phyloP scores from a whole-genome alignment of 2,329 filamentous ascomycete genomes.

The Xylariaceae sp. region DNA sequence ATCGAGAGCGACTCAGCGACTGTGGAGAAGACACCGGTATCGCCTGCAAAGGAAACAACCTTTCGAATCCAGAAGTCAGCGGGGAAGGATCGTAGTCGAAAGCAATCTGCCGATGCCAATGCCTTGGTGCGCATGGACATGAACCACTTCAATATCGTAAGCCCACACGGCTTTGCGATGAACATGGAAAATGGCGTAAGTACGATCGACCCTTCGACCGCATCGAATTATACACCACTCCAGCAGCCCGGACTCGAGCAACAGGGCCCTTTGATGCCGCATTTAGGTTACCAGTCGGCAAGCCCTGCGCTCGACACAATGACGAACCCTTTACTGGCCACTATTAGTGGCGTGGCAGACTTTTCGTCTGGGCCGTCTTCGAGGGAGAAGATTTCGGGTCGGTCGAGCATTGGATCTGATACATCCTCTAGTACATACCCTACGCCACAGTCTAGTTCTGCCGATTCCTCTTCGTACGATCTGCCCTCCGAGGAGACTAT shows the following conservation, averaged over 20 bases:
- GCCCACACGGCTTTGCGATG: constrained; percentile 12
- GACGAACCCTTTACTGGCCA: constrained; percentile 14
- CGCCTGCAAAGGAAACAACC: constrained; percentile 39
- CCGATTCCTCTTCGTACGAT: constrained; percentile 21
- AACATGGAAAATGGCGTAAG: constrained; percentile 14
- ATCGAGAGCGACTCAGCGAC: constrained; percentile 26
- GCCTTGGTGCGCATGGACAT: constrained; percentile 57
- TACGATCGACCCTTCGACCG: constrained; percentile 4
- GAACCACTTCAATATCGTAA: constrained; percentile 51
- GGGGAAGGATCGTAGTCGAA: constrained; percentile 44
- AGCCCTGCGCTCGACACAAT: constrained; percentile 11
- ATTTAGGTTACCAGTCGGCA: constrained; percentile 11
- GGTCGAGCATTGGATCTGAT: constrained; percentile 22
- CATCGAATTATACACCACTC: constrained; percentile 15
- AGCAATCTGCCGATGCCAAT: constrained; percentile 53
- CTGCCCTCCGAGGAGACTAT: constrained; percentile 1
- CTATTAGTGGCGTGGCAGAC: constrained; percentile 13
- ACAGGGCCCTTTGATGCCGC: not conserved
- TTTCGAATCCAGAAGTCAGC: constrained; percentile 52
- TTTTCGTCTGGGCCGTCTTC: constrained; percentile 13
- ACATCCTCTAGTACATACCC: constrained; percentile 25
- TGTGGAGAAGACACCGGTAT: constrained; percentile 38
- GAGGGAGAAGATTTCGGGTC: constrained; percentile 21
- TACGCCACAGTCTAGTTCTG: constrained; percentile 23
- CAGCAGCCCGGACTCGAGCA: constrained; percentile 14